Evolutionary conservation across 306 rosid species (phyloP).

Genomic region (Acmispon strigosus): DNA sequence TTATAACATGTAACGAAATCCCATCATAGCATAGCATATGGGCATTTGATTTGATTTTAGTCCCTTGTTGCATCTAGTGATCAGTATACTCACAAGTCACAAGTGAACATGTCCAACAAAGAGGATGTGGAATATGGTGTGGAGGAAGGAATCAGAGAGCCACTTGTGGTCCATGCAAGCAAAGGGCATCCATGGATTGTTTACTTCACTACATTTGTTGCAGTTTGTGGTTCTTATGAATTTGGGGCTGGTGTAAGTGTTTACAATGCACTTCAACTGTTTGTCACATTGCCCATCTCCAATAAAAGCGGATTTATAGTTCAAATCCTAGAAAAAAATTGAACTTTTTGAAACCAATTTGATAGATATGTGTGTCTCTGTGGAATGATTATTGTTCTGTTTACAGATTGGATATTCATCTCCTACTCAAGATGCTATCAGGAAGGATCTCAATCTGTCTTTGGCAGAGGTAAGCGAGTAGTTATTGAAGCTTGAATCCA

Average conservation of each 20-base stretch:
- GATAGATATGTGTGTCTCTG: too few species aligned
- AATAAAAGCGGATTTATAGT: neutral
- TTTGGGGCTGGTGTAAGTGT: slow-evolving; percentile 80
- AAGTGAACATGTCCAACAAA: slow-evolving; percentile 44
- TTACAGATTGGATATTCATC: slow-evolving; percentile 90
- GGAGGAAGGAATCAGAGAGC: slow-evolving; percentile 29
- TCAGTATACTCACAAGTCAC: neutral
- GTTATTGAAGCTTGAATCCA: neutral
- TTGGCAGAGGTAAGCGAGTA: slow-evolving; percentile 51
- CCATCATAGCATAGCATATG: too few species aligned
- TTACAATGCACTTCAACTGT: neutral
- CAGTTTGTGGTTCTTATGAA: slow-evolving; percentile 84
- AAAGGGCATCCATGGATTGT: slow-evolving; percentile 75
- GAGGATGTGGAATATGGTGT: slow-evolving; percentile 42
- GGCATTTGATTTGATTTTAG: neutral
- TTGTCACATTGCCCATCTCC: neutral
- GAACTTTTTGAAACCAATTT: neutral
- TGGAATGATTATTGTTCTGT: slow-evolving; percentile 6
- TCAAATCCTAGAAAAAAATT: neutral
- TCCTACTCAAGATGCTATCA: slow-evolving; percentile 72
- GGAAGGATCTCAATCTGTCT: slow-evolving; percentile 56
- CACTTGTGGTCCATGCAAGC: slow-evolving; percentile 23
- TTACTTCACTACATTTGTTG: slow-evolving; percentile 66
- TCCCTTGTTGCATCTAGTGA: too few species aligned
- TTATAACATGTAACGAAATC: too few species aligned